Conservation (phyloP, 768 basidiomycete species). For the Cystoderma amianthinum region DNA sequence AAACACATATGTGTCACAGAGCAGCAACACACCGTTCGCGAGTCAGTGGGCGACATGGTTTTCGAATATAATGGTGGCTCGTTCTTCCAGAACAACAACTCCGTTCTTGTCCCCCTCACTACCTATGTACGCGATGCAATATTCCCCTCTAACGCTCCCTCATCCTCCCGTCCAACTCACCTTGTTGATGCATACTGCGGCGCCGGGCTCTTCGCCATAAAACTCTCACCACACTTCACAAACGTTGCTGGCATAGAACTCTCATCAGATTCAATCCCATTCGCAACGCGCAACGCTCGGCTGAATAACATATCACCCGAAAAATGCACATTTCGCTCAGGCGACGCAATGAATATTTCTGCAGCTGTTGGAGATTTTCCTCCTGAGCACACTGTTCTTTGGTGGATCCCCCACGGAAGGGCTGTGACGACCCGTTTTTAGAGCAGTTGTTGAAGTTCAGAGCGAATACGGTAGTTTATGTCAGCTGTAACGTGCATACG, state of each 20-base stretch:
- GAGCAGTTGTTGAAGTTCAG: conserved; percentile 70
- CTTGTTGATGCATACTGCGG: conserved; percentile 96
- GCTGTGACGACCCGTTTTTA: conserved; percentile 78
- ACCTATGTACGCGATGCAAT: conserved; percentile 75
- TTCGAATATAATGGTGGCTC: conserved; percentile 86
- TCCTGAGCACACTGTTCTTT: conserved; percentile 59
- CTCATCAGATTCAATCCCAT: conserved; percentile 60
- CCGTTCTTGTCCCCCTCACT: conserved; percentile 80
- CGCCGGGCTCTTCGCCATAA: conserved; percentile 81
- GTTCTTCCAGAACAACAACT: conserved; percentile 99
- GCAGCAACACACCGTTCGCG: conserved; percentile 75
- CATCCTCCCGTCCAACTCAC: conserved; percentile 55
- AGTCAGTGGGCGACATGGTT: conserved; percentile 70
- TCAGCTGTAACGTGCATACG: conserved; percentile 94
- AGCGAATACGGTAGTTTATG: conserved; percentile 71
- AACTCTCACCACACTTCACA: conserved; percentile 67
- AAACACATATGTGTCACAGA: conserved; percentile 79
- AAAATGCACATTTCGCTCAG: conserved; percentile 66
- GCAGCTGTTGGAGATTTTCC: conserved; percentile 59
- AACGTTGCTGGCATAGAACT: conserved; percentile 89
- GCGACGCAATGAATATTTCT: conserved; percentile 88
- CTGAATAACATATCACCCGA: conserved; percentile 52
- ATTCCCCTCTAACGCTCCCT: conserved; percentile 27
- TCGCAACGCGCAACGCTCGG: conserved; percentile 57
- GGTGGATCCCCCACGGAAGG: conserved; percentile 92